Evolutionary conservation across 352 stramenopile species (phyloP), one percentile per base, ranked within the genome.

Genomic region (Phytophthora hybrid): DNA sequence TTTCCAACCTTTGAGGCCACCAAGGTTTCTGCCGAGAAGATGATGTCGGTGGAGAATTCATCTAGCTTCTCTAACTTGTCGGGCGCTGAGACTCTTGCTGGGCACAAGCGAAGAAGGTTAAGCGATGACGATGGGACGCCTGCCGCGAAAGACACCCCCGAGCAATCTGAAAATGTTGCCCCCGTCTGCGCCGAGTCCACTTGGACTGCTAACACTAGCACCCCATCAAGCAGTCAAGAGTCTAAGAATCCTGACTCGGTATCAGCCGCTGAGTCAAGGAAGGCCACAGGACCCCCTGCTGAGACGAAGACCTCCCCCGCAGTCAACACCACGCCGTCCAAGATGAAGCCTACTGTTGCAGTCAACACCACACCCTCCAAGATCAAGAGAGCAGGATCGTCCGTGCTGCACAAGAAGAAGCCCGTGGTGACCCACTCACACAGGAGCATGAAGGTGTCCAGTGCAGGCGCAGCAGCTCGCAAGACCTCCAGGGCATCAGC

Each of bases 1-100:
- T 90, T 90, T 41, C 83, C 83, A 29, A 46, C 63, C 3, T 90
- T 90, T 13, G 46, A 82, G 57, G 69, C 81, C 8, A 90, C 83
- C 3, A 77, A 78, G 32, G 51, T 84, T 59, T 55, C 44, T 5
- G 63, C 19, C 59, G 41, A 74, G 37, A 32, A 63, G 18, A 32
- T 67, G 13, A 31, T 26, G 0, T 56, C 14, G 7, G 13, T 37
- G 4, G 34, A 66, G 5, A 66, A 63, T 44, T 44, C 29, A 49
- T 19, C 46, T 16, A 65, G 19, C 23, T 18, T 52, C 55, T 26
- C 26, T 26, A 58, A 62, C 37, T 56, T 32, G 14, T 54, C 54
- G 49, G 60, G 16, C 9, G n/a, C 1, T 19, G 67, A 77, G 26
- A 11, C 44, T 52, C 19, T 44, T 26, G 18, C 37, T 23, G 31